phyloP scores from a whole-genome alignment of 2,329 filamentous ascomycete species.

The Drechslerella stenobrocha region DNA sequence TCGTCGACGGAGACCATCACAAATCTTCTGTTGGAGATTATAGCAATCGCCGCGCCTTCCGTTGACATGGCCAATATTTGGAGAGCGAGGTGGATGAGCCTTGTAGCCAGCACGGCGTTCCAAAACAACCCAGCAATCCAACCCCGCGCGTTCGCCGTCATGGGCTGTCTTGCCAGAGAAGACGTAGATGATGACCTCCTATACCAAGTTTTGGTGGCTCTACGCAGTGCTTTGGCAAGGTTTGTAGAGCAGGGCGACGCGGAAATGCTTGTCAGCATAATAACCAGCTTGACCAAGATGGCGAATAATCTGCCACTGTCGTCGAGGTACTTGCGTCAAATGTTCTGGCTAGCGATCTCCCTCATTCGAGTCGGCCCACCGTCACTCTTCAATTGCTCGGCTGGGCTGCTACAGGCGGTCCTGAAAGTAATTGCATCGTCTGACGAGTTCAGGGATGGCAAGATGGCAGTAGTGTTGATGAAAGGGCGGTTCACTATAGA shows the following conservation, averaged over 20 bases:
- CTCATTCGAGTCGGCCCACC: constrained; percentile 67
- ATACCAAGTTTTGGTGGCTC: constrained; percentile 70
- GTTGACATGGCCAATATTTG: constrained; percentile 69
- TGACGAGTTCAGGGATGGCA: constrained; percentile 64
- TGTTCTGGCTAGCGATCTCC: constrained; percentile 72
- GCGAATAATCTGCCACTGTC: constrained; percentile 69
- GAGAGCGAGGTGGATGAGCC: constrained; percentile 73
- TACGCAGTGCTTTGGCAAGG: constrained; percentile 67
- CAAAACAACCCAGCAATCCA: constrained; percentile 74
- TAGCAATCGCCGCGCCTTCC: constrained; percentile 66
- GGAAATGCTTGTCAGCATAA: constrained; percentile 70
- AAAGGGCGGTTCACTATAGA: constrained; percentile 66
- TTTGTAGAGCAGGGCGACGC: constrained; percentile 68
- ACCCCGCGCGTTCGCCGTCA: constrained; percentile 69
- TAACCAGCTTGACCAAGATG: constrained; percentile 71
- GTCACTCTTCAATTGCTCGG: constrained; percentile 68
- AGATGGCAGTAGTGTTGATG: constrained; percentile 65
- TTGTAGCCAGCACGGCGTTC: constrained; percentile 72
- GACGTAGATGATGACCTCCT: constrained; percentile 72
- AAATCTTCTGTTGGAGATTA: constrained; percentile 66
- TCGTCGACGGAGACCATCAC: constrained; percentile 64
- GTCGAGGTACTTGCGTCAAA: constrained; percentile 69
- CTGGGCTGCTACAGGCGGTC: constrained; percentile 67
- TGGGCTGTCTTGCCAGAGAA: constrained; percentile 71
- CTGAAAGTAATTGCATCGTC: constrained; percentile 67